Conservation (phyloP, 1,284 basidiomycete genomes). For the Vanrija sp. region DNA sequence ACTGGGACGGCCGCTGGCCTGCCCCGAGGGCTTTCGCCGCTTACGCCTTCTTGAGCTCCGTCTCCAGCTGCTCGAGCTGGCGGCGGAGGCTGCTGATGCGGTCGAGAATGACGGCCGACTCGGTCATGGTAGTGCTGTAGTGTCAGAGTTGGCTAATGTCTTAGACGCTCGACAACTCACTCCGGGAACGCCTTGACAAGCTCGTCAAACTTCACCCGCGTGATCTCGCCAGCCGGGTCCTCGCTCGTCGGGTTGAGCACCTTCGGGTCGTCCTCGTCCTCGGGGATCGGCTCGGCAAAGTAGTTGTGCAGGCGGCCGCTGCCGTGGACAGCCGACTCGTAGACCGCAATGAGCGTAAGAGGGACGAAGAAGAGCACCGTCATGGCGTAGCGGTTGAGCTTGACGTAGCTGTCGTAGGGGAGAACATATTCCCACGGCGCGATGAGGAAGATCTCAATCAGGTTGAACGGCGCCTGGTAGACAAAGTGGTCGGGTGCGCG, state of each 20-base stretch:
- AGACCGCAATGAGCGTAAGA: conserved; percentile 67
- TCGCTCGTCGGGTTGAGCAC: conserved; percentile 57
- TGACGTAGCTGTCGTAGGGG: conserved; percentile 27
- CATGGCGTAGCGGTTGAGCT: conserved; percentile 78
- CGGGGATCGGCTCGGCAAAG: conserved; percentile 62
- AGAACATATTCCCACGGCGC: conserved; percentile 71
- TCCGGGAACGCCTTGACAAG: conserved; percentile 68
- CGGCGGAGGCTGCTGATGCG: conserved; percentile 62
- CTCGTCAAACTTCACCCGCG: conserved; percentile 68
- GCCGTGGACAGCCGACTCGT: conserved; percentile 59
- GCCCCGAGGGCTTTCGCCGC: neutral
- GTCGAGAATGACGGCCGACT: conserved; percentile 62
- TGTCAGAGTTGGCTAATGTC: neutral
- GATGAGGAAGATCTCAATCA: conserved; percentile 74
- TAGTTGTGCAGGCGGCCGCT: conserved; percentile 59
- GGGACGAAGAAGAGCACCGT: conserved; percentile 72
- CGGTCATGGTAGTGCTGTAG: conserved; percentile 52
- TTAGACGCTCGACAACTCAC: conserved; percentile 58
- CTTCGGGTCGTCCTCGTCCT: conserved; percentile 66
- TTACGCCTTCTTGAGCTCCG: conserved; percentile 50
- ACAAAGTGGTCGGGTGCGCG: conserved; percentile 67
- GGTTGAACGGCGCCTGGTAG: conserved; percentile 60
- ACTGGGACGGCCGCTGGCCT: too few species aligned
- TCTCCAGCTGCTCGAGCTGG: conserved; percentile 58
- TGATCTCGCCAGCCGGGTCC: conserved; percentile 56